Evolutionary conservation across 441 rosid species (phyloP), one percentile per base, ranked within the genome.

Genomic region (Viola pubescens): DNA sequence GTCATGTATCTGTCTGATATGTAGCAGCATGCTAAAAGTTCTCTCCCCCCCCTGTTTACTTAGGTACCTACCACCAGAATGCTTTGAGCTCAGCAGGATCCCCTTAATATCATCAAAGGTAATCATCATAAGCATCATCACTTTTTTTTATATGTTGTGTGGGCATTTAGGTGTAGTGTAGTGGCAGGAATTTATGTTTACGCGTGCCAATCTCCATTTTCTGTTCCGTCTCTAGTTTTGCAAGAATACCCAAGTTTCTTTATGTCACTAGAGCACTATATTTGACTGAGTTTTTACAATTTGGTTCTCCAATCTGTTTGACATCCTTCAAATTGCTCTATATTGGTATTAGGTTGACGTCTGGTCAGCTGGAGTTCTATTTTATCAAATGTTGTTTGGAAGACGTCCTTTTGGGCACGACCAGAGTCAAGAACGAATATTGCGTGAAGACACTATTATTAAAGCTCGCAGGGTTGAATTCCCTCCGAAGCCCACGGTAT

Each of bases 61-160:
- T 68, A 90, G 97, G 99, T 94, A 94, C 72, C 75, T 94, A 75
- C 99, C 99, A 50, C 98, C 98, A 9, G 99, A 88, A 70, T 94
- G 98, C 77, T 94, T 94, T 61, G 99, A 94, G 81, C 87, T 94
- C 68, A 85, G 70, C 83, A 88, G 69, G 73, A 91, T 78, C 50
- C 98, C 99, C 67, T 75, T 94, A 56, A 94, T 94, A 80, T 94
- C 98, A 59, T 91, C 97, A 11, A 91, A 94, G 94, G 99, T 85
- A 58, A 26, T 26, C 73, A 82, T 72, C 46, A 57, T 57, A 26
- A 38, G n/a, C 3, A 16, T 39, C 44, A 56, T 40, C 56, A 26
- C 53, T 19, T 7, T 43, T 43, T 13, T 39, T 41, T 48, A 34
- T 16, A 37, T 52, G 42, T 5, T 6, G 4, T 19, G 45, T 34